Base-by-base conservation (phyloP, 2,329 filamentous ascomycete species). In the Fusarium bulbicola region DNA sequence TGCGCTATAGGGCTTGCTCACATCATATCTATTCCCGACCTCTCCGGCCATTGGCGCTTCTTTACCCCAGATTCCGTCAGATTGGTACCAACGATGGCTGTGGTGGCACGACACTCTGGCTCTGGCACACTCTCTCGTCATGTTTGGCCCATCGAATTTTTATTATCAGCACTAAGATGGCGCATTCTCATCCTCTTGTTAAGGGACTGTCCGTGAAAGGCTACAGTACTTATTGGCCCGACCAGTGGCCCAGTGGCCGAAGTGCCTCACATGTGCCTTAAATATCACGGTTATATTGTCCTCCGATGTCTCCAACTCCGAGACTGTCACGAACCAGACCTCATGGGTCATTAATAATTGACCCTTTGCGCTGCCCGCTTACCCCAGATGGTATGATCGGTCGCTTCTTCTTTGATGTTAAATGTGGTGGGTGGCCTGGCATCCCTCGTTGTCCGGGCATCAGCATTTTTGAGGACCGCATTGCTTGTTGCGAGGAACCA, bases 401-500 rank as follows among this genome's bases (percentile, higher is more conserved):
- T 13, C 24, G 13, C 43, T 20, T 45, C 42, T 18, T 45, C 16
- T 4, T 20, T 13, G 42, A 18, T 20, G 16, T 0, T 5, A 24
- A 26, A 45, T 16, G 42, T 13, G 24, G 16, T 6, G 42, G 9
- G 15, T 34, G 32, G 15, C 32, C 1, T 34, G 32, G 32, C 32
- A 34, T 34, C 14, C 14, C 32, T 34, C 32, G 32, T 34, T 34
- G 16, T 34, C 32, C 7, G 32, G 32, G 7, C 14, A 34, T 34
- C 7, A 16, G 32, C 32, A 15, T 16, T 34, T 34, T 34, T 34
- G 32, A 34, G 9, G 0, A 34, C 0, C 32, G 32, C 32, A 0
- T 1, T 34, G 1, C 32, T 34, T 34, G 0, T 34, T 0, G 32
- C 9, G 0, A 34, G 14, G 15, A 4, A 34, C 32, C 32, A 34